phyloP scores from a whole-genome alignment of 352 stramenopile genomes.

The Phytopythium delawarense region DNA sequence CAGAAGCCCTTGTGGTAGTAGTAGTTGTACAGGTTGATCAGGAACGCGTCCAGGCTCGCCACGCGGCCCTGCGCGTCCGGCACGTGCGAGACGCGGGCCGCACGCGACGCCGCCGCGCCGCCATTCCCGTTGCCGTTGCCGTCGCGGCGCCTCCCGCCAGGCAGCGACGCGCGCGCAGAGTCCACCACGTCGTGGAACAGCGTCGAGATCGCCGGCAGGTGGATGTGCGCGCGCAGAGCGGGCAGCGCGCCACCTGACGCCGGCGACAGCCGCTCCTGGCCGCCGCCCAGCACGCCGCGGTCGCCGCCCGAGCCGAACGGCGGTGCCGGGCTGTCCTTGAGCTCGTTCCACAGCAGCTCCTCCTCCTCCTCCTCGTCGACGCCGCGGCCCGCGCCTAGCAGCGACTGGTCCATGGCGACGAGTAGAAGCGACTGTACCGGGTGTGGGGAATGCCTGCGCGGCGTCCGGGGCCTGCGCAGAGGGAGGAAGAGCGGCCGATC shows the following conservation, averaged over 20 bases:
- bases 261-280: slow-evolving; percentile 6
- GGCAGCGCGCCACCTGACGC: slow-evolving; percentile 28
- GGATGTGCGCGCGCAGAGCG: slow-evolving; percentile 61
- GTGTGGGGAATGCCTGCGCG: background rate
- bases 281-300: slow-evolving; percentile 21
- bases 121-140: slow-evolving; percentile 6
- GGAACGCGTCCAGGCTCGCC: slow-evolving; percentile 88
- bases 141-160: slow-evolving; percentile 9
- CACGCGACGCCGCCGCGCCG: background rate
- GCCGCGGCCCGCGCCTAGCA: slow-evolving; percentile 32
- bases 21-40: slow-evolving; percentile 94
- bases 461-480: background rate
- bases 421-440: background rate
- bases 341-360: slow-evolving; percentile 78
- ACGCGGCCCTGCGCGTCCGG: slow-evolving; percentile 71
- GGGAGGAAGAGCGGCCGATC: background rate
- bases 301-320: slow-evolving; percentile 12
- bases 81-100: slow-evolving; percentile 31
- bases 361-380: slow-evolving; percentile 49
- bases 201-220: slow-evolving; percentile 74
- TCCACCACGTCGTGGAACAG: slow-evolving; percentile 67
- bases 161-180: slow-evolving; percentile 41
- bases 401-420: slow-evolving; percentile 62
- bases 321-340: slow-evolving; percentile 43
- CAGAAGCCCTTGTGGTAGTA: slow-evolving; percentile 93